A percentile compares a stretch with the other conserved stretches of the same genome.
Evolutionary conservation across 768 basidiomycete species (phyloP).

Genomic region (Chalciporus sphaerocephalus): DNA sequence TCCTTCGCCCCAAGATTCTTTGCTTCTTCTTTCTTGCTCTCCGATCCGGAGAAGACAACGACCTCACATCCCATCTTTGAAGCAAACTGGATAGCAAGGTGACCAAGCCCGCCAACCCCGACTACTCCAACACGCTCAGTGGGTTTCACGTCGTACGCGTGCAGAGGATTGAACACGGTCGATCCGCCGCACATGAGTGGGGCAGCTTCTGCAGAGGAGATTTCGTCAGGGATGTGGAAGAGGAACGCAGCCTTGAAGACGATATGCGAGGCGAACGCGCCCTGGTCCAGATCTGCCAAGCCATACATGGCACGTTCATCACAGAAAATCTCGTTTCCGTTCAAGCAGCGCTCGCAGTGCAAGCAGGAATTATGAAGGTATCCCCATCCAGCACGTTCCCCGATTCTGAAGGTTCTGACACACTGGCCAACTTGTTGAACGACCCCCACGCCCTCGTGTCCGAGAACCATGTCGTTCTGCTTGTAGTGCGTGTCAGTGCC

Average conservation of each 20-base stretch:
- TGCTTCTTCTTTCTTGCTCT: slow-evolving; percentile 33
- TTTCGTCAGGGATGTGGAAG: slow-evolving; percentile 31
- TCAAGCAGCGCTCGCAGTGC: slow-evolving; percentile 32
- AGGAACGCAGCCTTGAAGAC: slow-evolving; percentile 33
- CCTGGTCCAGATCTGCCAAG: slow-evolving; percentile 26
- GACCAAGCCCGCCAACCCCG: slow-evolving; percentile 36
- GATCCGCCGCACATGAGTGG: slow-evolving; percentile 38
- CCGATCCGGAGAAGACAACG: slow-evolving; percentile 33
- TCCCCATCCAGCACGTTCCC: slow-evolving; percentile 37
- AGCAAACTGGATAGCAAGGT: slow-evolving; percentile 38
- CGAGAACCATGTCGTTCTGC: slow-evolving; percentile 33
- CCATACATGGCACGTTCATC: slow-evolving; percentile 25
- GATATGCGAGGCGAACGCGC: slow-evolving; percentile 34
- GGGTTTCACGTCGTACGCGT: slow-evolving; percentile 22
- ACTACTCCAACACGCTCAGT: slow-evolving; percentile 34
- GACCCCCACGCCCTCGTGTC: slow-evolving; percentile 38
- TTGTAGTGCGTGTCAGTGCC: slow-evolving; percentile 38
- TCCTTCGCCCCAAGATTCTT: slow-evolving; percentile 32
- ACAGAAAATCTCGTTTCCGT: slow-evolving; percentile 31
- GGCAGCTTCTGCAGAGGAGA: slow-evolving; percentile 30
- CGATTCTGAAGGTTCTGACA: slow-evolving; percentile 33
- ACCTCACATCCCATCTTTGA: slow-evolving; percentile 39
- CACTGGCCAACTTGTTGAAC: slow-evolving; percentile 30
- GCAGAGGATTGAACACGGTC: slow-evolving; percentile 30
- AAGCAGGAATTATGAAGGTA: slow-evolving; percentile 32